Percentiles rank a stretch among this genome's conserved stretches.
These are phyloP conservation scores for Rhodotorula sp. DNA, from an alignment of 1,284 basidiomycete species.

Conservation along the genomic window DNA sequence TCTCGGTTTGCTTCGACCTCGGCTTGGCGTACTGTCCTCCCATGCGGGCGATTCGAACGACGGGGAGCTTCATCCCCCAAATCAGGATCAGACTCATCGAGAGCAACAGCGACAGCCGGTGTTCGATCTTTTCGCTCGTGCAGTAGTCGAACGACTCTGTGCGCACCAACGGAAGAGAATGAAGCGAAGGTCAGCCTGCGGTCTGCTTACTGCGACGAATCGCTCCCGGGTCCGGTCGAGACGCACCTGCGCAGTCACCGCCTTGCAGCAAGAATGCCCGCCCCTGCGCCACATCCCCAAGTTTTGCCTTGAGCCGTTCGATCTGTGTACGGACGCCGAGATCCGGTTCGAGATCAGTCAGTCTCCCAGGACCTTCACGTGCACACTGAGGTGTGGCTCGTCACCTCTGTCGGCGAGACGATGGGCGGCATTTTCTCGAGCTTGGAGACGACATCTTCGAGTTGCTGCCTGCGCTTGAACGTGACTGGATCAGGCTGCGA, in stretches of 20 bases:
- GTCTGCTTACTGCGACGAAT: too few species aligned
- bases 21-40: conserved; percentile 98
- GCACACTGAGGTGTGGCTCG: conserved; percentile 37
- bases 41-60: conserved; percentile 86
- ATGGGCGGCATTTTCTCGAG: conserved; percentile 75
- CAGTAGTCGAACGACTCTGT: conserved; percentile 52
- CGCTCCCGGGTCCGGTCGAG: too few species aligned
- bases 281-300: conserved; percentile 75
- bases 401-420: conserved; percentile 82
- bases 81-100: conserved; percentile 81
- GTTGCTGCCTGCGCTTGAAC: conserved; percentile 50
- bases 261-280: conserved; percentile 93
- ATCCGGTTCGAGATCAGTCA: neutral
- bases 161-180: too few species aligned
- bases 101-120: conserved; percentile 89
- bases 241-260: conserved; percentile 80
- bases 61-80: conserved; percentile 55
- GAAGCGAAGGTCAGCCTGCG: too few species aligned
- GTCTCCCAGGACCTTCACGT: neutral
- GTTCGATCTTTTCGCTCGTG: conserved; percentile 79
- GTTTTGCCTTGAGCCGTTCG: conserved; percentile 75
- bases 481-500: conserved; percentile 49
- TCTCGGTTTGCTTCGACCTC: conserved; percentile 78
- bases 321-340: conserved; percentile 57
- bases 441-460: conserved; percentile 64